Conservation (phyloP, 2,329 filamentous ascomycete species). For the Claviceps citrina region DNA sequence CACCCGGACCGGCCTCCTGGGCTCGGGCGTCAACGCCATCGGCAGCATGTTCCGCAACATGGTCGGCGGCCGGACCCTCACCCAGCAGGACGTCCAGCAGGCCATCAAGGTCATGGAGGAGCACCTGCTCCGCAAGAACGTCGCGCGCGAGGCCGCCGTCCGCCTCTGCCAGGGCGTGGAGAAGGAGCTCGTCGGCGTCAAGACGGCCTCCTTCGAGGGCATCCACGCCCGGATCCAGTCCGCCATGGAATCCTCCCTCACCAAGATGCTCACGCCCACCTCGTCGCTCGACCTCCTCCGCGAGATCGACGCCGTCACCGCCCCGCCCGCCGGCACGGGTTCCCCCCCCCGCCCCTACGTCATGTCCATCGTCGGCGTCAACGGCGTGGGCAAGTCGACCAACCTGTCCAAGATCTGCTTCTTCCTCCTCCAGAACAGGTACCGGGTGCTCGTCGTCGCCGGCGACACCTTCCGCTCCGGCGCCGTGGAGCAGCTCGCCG, state of each 20-base stretch:
- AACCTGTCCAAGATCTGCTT: constrained; percentile 97
- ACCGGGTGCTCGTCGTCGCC: constrained; percentile 83
- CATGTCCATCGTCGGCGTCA: constrained; percentile 95
- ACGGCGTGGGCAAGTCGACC: constrained; percentile 95
- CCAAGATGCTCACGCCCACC: constrained; percentile 90
- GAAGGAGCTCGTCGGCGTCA: constrained; percentile 74
- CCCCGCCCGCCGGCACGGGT: constrained; percentile 48
- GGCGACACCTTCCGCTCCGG: constrained; percentile 95
- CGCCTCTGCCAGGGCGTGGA: constrained; percentile 85
- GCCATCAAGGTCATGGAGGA: constrained; percentile 94
- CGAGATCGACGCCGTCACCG: constrained; percentile 69
- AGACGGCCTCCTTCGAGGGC: constrained; percentile 81
- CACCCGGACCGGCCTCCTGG: constrained; percentile 50
- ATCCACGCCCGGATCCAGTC: constrained; percentile 70
- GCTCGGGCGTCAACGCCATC: constrained; percentile 66
- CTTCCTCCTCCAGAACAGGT: constrained; percentile 93
- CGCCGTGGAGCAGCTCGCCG: constrained; percentile 89
- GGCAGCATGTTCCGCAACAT: constrained; percentile 86
- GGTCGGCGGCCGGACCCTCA: constrained; percentile 83
- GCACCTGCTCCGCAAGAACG: constrained; percentile 87
- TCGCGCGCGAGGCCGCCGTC: constrained; percentile 83
- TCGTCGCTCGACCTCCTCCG: constrained; percentile 87
- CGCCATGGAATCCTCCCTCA: constrained; percentile 82
- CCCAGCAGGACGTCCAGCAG: constrained; percentile 76
- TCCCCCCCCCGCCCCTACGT: constrained; percentile 70